A percentile compares a stretch with the other conserved stretches of the same genome.
These are phyloP conservation scores for Otatea glauca DNA, from an alignment of 176 grass and related monocot species.

Conservation along the genomic window DNA sequence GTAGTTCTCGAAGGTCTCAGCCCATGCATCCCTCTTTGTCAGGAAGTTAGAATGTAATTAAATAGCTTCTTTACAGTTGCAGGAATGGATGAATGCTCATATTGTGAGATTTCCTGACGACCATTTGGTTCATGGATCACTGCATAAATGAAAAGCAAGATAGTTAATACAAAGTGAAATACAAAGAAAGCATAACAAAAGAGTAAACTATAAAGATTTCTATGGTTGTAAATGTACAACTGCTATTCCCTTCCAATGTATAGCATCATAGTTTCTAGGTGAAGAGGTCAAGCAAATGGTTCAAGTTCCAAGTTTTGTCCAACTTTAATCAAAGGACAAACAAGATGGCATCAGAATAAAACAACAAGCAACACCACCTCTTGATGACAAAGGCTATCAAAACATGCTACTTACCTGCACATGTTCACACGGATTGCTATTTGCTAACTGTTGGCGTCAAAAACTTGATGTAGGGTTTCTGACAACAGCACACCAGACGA, in stretches of 20 bases:
- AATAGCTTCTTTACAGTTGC: slow-evolving; percentile 85
- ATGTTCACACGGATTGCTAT: background rate
- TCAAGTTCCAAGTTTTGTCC: slow-evolving; percentile 4
- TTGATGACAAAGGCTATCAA: background rate
- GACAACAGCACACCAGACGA: too few species aligned
- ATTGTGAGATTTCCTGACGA: slow-evolving; percentile 57
- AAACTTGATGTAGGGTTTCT: too few species aligned
- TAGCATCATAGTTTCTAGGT: background rate
- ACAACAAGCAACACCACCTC: background rate
- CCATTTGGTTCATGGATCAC: slow-evolving; percentile 84
- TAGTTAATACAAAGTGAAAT: slow-evolving; percentile 4
- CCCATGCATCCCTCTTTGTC: slow-evolving; percentile 94
- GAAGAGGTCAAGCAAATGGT: background rate
- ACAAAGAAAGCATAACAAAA: background rate
- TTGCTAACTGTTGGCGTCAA: too few species aligned
- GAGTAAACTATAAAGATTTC: slow-evolving; percentile 4
- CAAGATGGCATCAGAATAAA: background rate
- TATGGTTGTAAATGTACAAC: background rate
- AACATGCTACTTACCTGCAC: background rate
- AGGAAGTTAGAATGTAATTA: slow-evolving; percentile 88
- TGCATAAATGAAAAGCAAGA: slow-evolving; percentile 52
- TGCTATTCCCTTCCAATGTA: background rate
- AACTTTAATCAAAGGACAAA: background rate
- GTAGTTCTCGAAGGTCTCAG: slow-evolving; percentile 78
- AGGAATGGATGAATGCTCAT: slow-evolving; percentile 90